Base-by-base conservation (phyloP, 441 rosid genomes). In the Aleurites moluccanus region DNA sequence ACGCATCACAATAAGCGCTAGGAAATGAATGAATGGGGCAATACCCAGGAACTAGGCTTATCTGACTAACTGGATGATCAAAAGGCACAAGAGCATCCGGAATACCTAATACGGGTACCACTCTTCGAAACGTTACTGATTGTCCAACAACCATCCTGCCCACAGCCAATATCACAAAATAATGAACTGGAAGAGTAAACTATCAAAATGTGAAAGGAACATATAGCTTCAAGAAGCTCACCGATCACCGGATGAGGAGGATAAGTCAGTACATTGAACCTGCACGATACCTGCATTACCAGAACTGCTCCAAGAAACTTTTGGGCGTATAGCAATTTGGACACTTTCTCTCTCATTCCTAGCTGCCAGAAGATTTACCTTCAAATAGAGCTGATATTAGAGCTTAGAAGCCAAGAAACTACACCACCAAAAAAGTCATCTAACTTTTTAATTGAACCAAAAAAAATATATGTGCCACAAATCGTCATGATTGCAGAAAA, bases 1-100 rank as follows among this genome's bases (percentile, higher is more conserved):
- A 6, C 76, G 70, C 27, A 71, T 35, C 11, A 79, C 57, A 71
- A 75, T 47, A 73, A 64, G 52, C 33, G 20, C 63, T 60, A n/a
- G 62, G 16, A 30, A 78, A 82, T 70, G 69, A 73, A 59, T 66
- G 69, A 83, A 65, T 64, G 66, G 47, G 49, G 62, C 20, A 71
- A 68, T 90, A 92, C 99, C 99, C 99, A 69, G 98, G 96, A 77
- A 77, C 80, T 79, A 95, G 81, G 86, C 80, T 85, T 77, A 92
- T 86, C 83, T 91, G 98, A 76, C 90, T 78, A 79, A 85, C 69
- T 57, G 97, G 97, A 64, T 85, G 86, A 81, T 92, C 93, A 81
- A 95, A 87, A 20, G 99, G 99, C 59, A 91, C 97, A 72, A 95
- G 91, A 85, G 98, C 99, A 87, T 95, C 99, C 44, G 98, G 99